Base-by-base conservation (phyloP, 495 filamentous ascomycete species). In the Tuber magnatum region DNA sequence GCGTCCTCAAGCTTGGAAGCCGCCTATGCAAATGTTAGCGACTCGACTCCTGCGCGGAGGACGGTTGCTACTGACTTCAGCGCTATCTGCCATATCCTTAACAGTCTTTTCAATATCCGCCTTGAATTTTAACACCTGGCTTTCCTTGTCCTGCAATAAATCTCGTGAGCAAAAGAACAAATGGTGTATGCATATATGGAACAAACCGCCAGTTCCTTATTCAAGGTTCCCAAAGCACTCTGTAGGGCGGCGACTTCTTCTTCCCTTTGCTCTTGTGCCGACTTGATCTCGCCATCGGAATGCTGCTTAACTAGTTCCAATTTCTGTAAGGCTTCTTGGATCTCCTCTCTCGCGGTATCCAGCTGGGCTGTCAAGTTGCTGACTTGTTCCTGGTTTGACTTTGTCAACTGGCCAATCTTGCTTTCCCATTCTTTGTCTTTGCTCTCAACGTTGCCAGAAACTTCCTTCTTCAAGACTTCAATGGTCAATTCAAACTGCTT, bases 261-360 rank as follows among this genome's bases (percentile, higher is more conserved):
- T 75, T 80, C 68, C 32, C 80, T 44, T 69, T 74, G 76, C 74
- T 80, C 77, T 68, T 75, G 48, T 8, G 42, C 71, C 28, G 71
- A 79, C 69, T 74, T 73, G 24, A 79, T 48, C 18, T 56, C 56
- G 73, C 71, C 68, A 40, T 40, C 40, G 24, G 68, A 77, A 69
- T 74, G 77, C n/a, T 56, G 69, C 35, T 76, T 80, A 35, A 69
- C 44, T 10, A 28, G 39, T 74, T 77, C 68, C 2, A 80, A 48
- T 28, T 41, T 42, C 73, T 84, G 74, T 73, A 83, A 84, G 22
- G 86, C 81, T 46, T 85, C 83, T 4, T 76, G 74, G 35, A 86
- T 83, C 68, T 86, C 82, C 46, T 84, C 78, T 10, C 86, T 83
- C 73, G 86, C 86, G 68, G 83, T 83, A 14, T 84, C 84, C 24